Percentiles rank a stretch among this genome's conserved stretches.
Conservation (phyloP, 2,329 filamentous ascomycete genomes). For the Dactylellina leptospora region DNA sequence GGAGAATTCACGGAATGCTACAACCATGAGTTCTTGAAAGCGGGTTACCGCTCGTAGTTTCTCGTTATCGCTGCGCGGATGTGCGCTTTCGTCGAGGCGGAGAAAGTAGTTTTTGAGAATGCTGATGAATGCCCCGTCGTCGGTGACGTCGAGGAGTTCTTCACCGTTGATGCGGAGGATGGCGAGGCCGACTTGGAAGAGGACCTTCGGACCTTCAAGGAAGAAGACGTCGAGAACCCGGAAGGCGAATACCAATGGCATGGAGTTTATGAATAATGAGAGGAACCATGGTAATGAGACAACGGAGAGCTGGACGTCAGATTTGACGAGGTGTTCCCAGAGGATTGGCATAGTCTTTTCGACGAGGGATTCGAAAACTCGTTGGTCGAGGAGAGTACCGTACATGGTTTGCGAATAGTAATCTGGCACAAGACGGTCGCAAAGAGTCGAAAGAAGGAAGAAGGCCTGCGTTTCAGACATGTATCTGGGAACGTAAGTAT, state of each 20-base stretch:
- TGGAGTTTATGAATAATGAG: slow-evolving; percentile 98
- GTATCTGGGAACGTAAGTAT: slow-evolving; percentile 68
- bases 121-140: slow-evolving; percentile 96
- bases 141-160: slow-evolving; percentile 87
- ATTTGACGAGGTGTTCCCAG: slow-evolving; percentile 97
- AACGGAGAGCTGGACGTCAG: slow-evolving; percentile 94
- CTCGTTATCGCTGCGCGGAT: slow-evolving; percentile 92
- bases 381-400: slow-evolving; percentile 92
- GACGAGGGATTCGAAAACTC: slow-evolving; percentile 97
- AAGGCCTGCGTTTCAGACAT: slow-evolving; percentile 97
- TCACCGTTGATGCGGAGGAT: slow-evolving; percentile 97
- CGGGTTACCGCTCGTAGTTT: slow-evolving; percentile 92
- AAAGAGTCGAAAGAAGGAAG: slow-evolving; percentile 88
- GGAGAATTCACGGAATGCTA: slow-evolving; percentile 97
- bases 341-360: slow-evolving; percentile 98
- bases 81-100: slow-evolving; percentile 90
- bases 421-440: slow-evolving; percentile 89
- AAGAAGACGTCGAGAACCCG: slow-evolving; percentile 97
- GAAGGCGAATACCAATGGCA: slow-evolving; percentile 97
- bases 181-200: slow-evolving; percentile 96
- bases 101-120: slow-evolving; percentile 95
- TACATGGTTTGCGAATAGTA: slow-evolving; percentile 99
- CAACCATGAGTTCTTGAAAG: slow-evolving; percentile 98
- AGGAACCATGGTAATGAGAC: slow-evolving; percentile 98
- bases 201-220: slow-evolving; percentile 93